Evolutionary conservation across 768 basidiomycete species (phyloP), one percentile per base, ranked within the genome.

Genomic region (Tricholoma sp.): DNA sequence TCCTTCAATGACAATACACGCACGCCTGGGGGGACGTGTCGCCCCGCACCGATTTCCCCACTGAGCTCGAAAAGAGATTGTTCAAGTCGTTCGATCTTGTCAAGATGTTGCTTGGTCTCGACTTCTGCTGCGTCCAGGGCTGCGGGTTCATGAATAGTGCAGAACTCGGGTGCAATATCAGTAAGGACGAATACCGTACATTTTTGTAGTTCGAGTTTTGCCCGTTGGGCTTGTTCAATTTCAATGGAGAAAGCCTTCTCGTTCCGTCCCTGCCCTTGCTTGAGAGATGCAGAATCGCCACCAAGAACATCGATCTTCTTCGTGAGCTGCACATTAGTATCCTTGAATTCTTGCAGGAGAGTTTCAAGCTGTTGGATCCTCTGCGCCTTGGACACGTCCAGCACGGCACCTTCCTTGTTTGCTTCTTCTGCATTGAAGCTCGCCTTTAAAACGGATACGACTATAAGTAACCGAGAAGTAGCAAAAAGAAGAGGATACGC

Each of bases 21-120:
- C n/a, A n/a, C n/a, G n/a, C n/a, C n/a, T n/a, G n/a, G n/a, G n/a
- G n/a, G n/a, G n/a, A n/a, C n/a, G n/a, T n/a, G n/a, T n/a, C n/a
- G n/a, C n/a, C 89, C 91, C 0, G 80, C 82, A n/a, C 84, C 90
- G 24, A 91, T 85, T 67, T 89, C 85, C 0, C 90, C 90, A 3
- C 80, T 73, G 1, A 92, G 77, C 54, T 93, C 89, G 66, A 89
- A 91, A 6, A 94, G 79, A 9, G 79, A 76, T 66, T 93, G 91
- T 63, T 91, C 88, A 35, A 92, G 78, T n/a, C 74, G 66, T 24
- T 91, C 90, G 34, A 90, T 82, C 66, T 78, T 79, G 52, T 75
- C 75, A 0, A 78, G 70, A 14, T 81, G 76, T 37, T 69, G 59
- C 50, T 75, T 72, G 37, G 66, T 56, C 39, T 70, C 72, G 0